Conservation (phyloP, 2,329 filamentous ascomycete species). For the Clonostachys sp. region DNA sequence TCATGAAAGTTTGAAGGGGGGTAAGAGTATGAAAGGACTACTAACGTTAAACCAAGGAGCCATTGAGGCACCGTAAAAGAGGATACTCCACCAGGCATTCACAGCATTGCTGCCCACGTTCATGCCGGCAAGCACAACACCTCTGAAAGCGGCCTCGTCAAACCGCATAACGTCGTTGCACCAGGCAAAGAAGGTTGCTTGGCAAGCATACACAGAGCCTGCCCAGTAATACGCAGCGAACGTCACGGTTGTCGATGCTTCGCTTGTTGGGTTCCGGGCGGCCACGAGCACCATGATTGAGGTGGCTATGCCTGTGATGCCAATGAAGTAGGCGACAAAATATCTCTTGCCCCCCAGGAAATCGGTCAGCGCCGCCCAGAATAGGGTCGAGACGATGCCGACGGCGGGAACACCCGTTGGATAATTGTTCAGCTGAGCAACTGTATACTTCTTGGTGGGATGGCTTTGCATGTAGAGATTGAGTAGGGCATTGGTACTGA, state of each 20-base stretch:
- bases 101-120: slow-evolving; percentile 64
- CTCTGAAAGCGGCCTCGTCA: slow-evolving; percentile 58
- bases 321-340: slow-evolving; percentile 64
- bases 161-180: slow-evolving; percentile 66
- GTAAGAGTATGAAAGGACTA: slow-evolving; percentile 5
- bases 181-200: slow-evolving; percentile 74
- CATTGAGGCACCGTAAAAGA: slow-evolving; percentile 54
- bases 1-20: background rate
- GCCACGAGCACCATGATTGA: slow-evolving; percentile 57
- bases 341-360: slow-evolving; percentile 59
- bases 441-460: slow-evolving; percentile 33
- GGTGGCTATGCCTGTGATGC: slow-evolving; percentile 57
- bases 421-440: slow-evolving; percentile 50
- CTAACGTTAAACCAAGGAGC: slow-evolving; percentile 62
- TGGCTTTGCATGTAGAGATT: slow-evolving; percentile 44
- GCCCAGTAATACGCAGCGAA: slow-evolving; percentile 69
- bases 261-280: slow-evolving; percentile 29
- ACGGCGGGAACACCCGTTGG: slow-evolving; percentile 51
- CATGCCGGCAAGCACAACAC: slow-evolving; percentile 68
- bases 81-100: slow-evolving; percentile 69
- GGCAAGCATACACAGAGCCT: slow-evolving; percentile 65
- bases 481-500: slow-evolving; percentile 58
- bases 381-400: slow-evolving; percentile 56
- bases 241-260: slow-evolving; percentile 41
- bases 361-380: slow-evolving; percentile 67